Percentiles rank a stretch among this genome's conserved stretches.
Evolutionary conservation across 2,329 filamentous ascomycete species (phyloP).

Genomic region (Fusarium sacchari): DNA sequence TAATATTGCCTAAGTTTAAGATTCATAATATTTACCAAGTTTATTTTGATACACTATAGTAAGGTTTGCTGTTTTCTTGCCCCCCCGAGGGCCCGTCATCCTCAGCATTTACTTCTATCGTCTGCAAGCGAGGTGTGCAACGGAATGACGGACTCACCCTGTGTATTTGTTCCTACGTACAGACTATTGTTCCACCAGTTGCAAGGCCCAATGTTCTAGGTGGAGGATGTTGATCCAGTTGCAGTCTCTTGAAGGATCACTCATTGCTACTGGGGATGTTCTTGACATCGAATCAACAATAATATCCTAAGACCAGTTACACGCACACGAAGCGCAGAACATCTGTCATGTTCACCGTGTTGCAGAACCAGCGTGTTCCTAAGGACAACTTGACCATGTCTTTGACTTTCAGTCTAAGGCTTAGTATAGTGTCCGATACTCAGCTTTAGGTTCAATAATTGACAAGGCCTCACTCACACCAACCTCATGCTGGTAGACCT

Average conservation of each 20-base stretch:
- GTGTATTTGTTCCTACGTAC: not conserved
- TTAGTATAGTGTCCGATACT: not conserved
- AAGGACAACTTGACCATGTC: not conserved
- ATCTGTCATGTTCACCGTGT: slow-evolving; percentile 40
- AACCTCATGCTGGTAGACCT: not conserved
- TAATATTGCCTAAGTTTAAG: too few species aligned
- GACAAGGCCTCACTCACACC: not conserved
- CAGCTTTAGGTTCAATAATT: not conserved
- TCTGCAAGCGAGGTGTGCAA: slow-evolving; percentile 9
- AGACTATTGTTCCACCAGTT: not conserved
- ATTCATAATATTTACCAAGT: too few species aligned
- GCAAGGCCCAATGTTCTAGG: not conserved
- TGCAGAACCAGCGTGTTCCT: slow-evolving; percentile 4
- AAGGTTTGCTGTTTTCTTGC: too few species aligned
- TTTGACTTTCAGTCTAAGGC: not conserved
- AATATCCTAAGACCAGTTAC: slow-evolving; percentile 3
- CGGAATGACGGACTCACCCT: not conserved
- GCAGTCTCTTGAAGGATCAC: not conserved
- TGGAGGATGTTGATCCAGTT: not conserved
- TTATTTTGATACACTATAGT: too few species aligned
- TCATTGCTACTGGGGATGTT: not conserved
- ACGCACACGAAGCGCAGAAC: slow-evolving; percentile 22
- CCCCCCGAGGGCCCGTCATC: too few species aligned
- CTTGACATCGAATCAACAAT: slow-evolving; percentile 19
- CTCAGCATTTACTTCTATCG: not conserved